phyloP scores from a whole-genome alignment of 2,329 filamentous ascomycete species.

The Bipolaris oryzae region DNA sequence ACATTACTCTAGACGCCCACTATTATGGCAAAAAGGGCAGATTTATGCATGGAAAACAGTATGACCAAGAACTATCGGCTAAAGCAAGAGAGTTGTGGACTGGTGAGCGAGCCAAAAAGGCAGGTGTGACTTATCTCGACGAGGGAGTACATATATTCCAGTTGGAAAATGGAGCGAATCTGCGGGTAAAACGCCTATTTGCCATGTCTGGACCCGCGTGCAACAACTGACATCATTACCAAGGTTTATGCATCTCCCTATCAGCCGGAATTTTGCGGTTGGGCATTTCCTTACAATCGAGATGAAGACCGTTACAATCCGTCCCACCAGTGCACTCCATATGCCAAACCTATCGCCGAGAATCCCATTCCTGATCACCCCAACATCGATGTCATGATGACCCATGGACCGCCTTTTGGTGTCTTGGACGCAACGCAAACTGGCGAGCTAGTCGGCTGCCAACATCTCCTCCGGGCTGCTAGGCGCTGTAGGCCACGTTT shows the following conservation, averaged over 20 bases:
- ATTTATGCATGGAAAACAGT: slow-evolving; percentile 33
- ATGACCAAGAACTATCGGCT: slow-evolving; percentile 25
- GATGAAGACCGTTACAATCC: slow-evolving; percentile 61
- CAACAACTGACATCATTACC: slow-evolving; percentile 1
- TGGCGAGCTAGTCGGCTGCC: slow-evolving; percentile 58
- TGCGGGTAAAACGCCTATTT: slow-evolving; percentile 45
- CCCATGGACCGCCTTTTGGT: slow-evolving; percentile 63
- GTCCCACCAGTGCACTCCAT: slow-evolving; percentile 32
- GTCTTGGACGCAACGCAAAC: slow-evolving; percentile 55
- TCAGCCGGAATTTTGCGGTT: slow-evolving; percentile 61
- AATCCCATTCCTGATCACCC: slow-evolving; percentile 54
- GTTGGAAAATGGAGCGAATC: slow-evolving; percentile 55
- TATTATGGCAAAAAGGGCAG: slow-evolving; percentile 50
- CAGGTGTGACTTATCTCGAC: slow-evolving; percentile 62
- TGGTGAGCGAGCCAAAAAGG: slow-evolving; percentile 50
- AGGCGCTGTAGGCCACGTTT: slow-evolving; percentile 58
- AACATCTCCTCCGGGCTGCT: slow-evolving; percentile 59
- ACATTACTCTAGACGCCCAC: slow-evolving; percentile 58
- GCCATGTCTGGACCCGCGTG: too few relatives aligned
- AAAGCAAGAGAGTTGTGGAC: slow-evolving; percentile 56
- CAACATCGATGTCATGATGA: slow-evolving; percentile 63
- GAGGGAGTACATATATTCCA: slow-evolving; percentile 58
- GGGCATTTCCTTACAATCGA: slow-evolving; percentile 62
- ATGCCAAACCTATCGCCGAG: slow-evolving; percentile 36
- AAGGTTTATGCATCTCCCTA: slow-evolving; percentile 61